phyloP scores from a whole-genome alignment of 176 grass and related monocot genomes.

The Elaeis guineensis region DNA sequence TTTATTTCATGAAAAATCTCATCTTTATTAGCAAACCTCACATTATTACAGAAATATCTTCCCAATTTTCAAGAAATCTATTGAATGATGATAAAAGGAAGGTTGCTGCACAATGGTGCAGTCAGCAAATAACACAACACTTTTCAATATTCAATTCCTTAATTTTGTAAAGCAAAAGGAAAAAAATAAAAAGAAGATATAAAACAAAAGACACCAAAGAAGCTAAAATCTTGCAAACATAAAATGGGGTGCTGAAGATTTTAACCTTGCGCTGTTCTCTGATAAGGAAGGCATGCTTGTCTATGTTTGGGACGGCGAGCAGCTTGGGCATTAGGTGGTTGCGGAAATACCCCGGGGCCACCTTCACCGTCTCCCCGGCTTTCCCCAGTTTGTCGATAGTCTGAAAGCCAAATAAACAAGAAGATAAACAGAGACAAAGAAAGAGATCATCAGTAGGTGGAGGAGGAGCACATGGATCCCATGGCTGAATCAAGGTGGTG shows the following conservation, averaged over 20 bases:
- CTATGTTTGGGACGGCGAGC: constrained; percentile 81
- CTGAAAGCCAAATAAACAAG: constrained; percentile 20
- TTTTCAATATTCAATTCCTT: no score
- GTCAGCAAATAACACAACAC: no score
- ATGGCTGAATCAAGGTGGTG: background rate
- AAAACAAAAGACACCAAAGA: no score
- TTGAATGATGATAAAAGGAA: no score
- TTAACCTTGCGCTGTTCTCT: constrained; percentile 75
- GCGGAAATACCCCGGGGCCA: constrained; percentile 82
- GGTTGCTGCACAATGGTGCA: no score
- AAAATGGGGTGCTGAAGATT: background rate
- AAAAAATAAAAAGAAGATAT: no score
- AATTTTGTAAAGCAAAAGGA: no score
- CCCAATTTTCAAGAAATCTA: no score
- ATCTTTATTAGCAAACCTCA: no score
- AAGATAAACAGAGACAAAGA: background rate
- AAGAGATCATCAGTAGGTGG: background rate
- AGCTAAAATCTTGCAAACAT: background rate
- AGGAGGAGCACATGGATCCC: background rate
- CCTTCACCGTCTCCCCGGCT: constrained; percentile 73
- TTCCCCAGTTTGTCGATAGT: constrained; percentile 88
- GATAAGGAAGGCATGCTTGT: constrained; percentile 80
- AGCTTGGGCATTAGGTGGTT: constrained; percentile 95
- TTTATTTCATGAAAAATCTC: no score
- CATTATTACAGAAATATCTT: no score